Base-by-base conservation (phyloP, 2,329 filamentous ascomycete genomes). In the Colletotrichum tanaceti region DNA sequence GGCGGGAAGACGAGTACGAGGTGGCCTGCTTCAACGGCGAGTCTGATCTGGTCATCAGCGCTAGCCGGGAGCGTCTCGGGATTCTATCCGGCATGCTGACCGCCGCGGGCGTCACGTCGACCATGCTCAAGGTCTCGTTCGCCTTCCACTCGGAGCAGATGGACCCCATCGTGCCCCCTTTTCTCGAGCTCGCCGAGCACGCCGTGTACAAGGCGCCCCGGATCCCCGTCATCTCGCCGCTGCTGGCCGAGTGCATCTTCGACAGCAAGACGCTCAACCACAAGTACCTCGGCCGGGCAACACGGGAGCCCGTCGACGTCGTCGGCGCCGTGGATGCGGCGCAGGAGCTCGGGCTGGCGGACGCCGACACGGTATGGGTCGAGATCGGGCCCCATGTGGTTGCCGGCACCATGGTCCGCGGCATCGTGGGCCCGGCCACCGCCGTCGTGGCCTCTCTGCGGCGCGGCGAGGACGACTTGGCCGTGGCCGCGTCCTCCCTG, bases 21-120 rank as follows among this genome's bases (percentile, higher is more conserved):
- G 84, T 84, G 59, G 84, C 93, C 14, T 96, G 93, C 80, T 86
- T 93, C 76, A 97, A 97, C 72, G 88, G 90, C 0, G 89, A 90
- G 0, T 83, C 87, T 59, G 91, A 93, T 75, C 93, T 89, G 10
- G 93, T 96, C 2, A 82, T 96, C 16, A 81, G 80, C 35, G 86
- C 84, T 13, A 73, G 75, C 11, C 78, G 79, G 0, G 73, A 73
- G 1, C 77, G 83, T 55, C 79, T 87, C 43, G 73, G 78, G 3
- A 75, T 79, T 3, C 80, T 89, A 18, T 82, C 85, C 16, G 64
- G 73, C 49, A 70, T 74, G 65, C 73, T 81, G 38, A 70, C 70
- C 41, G 73, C 28, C 32, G 74, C 65, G 14, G 79, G 73, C 64
- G 74, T 75, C 79, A 86, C 78, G 78, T 83, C 73, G 65, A 82